Evolutionary conservation across 2,329 filamentous ascomycete genomes (phyloP), one percentile per base, ranked within the genome.

Genomic region (Coniochaeta prunicola): DNA sequence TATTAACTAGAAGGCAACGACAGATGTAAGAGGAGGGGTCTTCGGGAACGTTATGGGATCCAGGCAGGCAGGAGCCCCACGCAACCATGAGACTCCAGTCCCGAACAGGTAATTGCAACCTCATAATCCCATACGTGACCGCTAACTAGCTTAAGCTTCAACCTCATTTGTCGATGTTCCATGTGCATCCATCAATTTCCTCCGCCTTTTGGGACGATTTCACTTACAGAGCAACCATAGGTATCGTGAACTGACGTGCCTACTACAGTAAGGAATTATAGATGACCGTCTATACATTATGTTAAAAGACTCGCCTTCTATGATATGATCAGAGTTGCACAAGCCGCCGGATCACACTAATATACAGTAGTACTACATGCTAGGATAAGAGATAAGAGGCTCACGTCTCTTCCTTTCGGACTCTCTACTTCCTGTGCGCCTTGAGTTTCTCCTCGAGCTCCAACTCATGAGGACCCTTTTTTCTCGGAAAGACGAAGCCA

Each of bases 401-500:
- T n/a, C 36, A 17, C 4, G 17, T 38, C 40, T 45, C 45, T 57
- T 45, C 12, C 4, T 9, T 1, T 8, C n/a, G 9, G 12, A 6
- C n/a, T 21, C 59, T 34, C 13, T 48, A 53, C 50, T 61, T 54
- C 15, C 58, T 42, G 31, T 62, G 50, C 26, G 56, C 59, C 53
- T 64, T 26, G 17, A 71, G 63, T 31, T 68, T 61, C 1, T 38
- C 58, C 60, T 68, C 64, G 9, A 69, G 54, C 26, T 58, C 56
- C 8, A 38, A 24, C 33, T 64, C 59, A 33, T 62, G 59, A 5
- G 31, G 21, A 33, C 59, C 48, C 62, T 69, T 66, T 13, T 62
- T 60, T 30, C 66, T 59, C 8, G 68, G 67, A 57, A 69, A 70
- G 9, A 64, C 53, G 13, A 70, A 58, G 6, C 30, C 30, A 4